A percentile compares a stretch with the other conserved stretches of the same genome.
phyloP scores from a whole-genome alignment of 192 early-diverging fungal genomes.

The Kappamyces sp. region DNA sequence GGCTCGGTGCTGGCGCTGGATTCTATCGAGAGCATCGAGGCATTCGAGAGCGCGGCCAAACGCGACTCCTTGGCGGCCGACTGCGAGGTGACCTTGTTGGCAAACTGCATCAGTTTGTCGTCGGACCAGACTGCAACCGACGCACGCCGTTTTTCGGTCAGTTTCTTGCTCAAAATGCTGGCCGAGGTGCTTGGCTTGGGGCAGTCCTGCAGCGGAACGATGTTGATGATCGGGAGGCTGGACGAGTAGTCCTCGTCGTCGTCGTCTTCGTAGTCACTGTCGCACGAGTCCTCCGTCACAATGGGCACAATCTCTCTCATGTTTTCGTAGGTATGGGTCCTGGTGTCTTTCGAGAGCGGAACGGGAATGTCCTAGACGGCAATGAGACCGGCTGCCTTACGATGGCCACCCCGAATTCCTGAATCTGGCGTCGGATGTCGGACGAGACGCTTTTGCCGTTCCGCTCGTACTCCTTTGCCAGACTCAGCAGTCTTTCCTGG shows the following conservation, averaged over 20 bases:
- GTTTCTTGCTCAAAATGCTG: slow-evolving; percentile 16
- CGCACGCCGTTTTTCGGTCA: slow-evolving; percentile 42
- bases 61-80: slow-evolving; percentile 10
- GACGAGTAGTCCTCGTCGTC: slow-evolving; percentile 10
- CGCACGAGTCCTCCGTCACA: background rate
- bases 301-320: slow-evolving; percentile 4
- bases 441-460: slow-evolving; percentile 26
- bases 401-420: slow-evolving; percentile 17
- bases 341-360: slow-evolving; percentile 3
- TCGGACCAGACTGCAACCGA: slow-evolving; percentile 80
- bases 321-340: slow-evolving; percentile 8
- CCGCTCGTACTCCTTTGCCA: slow-evolving; percentile 30
- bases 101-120: slow-evolving; percentile 58
- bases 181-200: slow-evolving; percentile 14
- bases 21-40: background rate
- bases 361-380: slow-evolving; percentile 17
- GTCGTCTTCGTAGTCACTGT: slow-evolving; percentile 6
- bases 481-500: slow-evolving; percentile 44
- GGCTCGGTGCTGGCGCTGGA: background rate
- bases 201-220: slow-evolving; percentile 19
- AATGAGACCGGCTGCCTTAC: background rate
- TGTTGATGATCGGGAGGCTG: slow-evolving; percentile 10
- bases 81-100: slow-evolving; percentile 36
- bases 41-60: background rate
- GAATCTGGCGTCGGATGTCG: slow-evolving; percentile 13